A percentile compares a stretch with the other conserved stretches of the same genome.
These are phyloP conservation scores for Leccinum pachyderme DNA, from an alignment of 1,284 basidiomycete species.

Conservation along the genomic window DNA sequence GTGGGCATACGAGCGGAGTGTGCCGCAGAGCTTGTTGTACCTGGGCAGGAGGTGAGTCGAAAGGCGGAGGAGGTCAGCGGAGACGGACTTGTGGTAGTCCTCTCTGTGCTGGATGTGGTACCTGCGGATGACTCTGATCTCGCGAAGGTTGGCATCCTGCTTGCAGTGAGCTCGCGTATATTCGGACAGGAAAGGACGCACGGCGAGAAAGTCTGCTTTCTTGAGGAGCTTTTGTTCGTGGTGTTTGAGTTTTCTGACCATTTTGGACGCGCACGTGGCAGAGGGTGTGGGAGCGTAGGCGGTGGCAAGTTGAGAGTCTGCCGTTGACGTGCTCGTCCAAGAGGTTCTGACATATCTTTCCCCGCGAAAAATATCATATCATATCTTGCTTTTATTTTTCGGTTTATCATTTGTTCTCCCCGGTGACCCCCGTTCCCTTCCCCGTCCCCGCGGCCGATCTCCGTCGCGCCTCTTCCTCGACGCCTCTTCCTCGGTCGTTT, in stretches of 20 bases:
- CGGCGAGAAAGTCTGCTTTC: conserved; percentile 92
- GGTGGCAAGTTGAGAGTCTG: conserved; percentile 26
- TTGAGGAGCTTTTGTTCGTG: conserved; percentile 94
- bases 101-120: conserved; percentile 96
- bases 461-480: conserved; percentile 11
- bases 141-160: conserved; percentile 88
- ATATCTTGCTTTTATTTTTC: conserved; percentile 32
- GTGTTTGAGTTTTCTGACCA: conserved; percentile 89
- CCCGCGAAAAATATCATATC: conserved; percentile 31
- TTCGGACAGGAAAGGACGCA: conserved; percentile 36
- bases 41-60: conserved; percentile 37
- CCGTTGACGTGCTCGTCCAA: conserved; percentile 32
- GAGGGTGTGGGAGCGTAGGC: conserved; percentile 28
- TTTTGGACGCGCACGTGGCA: conserved; percentile 36
- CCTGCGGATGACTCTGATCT: conserved; percentile 92
- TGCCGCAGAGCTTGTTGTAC: conserved; percentile 95
- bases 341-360: conserved; percentile 28
- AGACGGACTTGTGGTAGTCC: conserved; percentile 86
- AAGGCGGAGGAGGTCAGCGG: conserved; percentile 11
- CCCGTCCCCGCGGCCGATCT: conserved; percentile 17
- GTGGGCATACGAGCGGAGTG: conserved; percentile 83
- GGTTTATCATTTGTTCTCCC: conserved; percentile 26
- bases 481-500: conserved; percentile 1
- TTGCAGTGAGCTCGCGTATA: conserved; percentile 39
- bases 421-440: conserved; percentile 13